Base-by-base conservation (phyloP, 495 filamentous ascomycete species). In the Penicillium ucsense region DNA sequence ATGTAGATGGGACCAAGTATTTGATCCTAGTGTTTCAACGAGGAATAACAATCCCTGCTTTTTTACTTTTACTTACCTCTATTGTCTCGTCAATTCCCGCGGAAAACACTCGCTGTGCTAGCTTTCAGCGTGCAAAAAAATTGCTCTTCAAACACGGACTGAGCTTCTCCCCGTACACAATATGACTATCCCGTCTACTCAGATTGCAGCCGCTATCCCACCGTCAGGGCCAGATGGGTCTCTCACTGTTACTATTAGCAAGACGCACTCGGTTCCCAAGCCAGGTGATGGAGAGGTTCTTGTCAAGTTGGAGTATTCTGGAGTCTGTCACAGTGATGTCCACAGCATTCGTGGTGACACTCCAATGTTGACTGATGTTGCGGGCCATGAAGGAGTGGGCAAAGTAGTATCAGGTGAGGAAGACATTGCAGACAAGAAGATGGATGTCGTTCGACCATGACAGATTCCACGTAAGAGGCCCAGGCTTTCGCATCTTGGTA, bases 261-360 rank as follows among this genome's bases (percentile, higher is more conserved):
- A 46, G 20, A 61, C 60, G 29, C 52, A 61, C 5, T 63, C 60
- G 2, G 51, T 74, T 0, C 69, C 67, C n/a, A 42, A 5, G 3
- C 69, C 71, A 8, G 55, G 53, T 20, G 43, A 53, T 10, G 64
- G 64, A 0, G 67, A 71, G 30, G 38, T 74, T 3, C 59, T 71
- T 9, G 51, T 72, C 9, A 70, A 72, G 38, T 57, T 74, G 6
- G 66, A 69, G 30, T 72, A 50, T 43, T 72, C 66, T 4, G 69
- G 69, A 0, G 62, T 74, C 7, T 71, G 71, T 34, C 68, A 72
- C 59, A 67, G 65, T 9, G 69, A 70, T 54, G 49, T 71, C 28
- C 69, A 72, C 45, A 70, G 67, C 45, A 64, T 73, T 11, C 63
- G 63, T 4, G 67, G 70, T 2, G 64, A 73, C 31, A 73, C 70